phyloP scores from a whole-genome alignment of 169 alveolate genomes.

The Eimeria sp. region DNA sequence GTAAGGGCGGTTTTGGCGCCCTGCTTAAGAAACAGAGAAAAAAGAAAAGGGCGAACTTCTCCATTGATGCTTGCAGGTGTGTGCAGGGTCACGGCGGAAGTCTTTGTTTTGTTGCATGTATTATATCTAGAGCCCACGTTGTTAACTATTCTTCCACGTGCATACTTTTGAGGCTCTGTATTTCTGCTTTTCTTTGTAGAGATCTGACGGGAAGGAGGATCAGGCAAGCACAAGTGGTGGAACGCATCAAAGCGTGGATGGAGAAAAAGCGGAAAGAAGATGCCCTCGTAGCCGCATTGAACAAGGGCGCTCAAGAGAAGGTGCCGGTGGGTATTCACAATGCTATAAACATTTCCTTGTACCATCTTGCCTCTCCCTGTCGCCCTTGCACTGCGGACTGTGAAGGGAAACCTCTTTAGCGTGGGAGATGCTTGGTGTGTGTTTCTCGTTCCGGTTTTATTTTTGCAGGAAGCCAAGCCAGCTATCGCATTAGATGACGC shows the following conservation, averaged over 20 bases:
- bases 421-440: not conserved
- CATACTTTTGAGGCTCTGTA: not conserved
- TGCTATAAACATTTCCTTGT: not conserved
- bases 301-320: slow-evolving; percentile 16
- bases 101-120: not conserved
- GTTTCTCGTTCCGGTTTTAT: not conserved
- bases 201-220: slow-evolving; percentile 86
- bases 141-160: not conserved
- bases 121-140: not conserved
- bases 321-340: slow-evolving; percentile 41
- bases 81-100: not conserved
- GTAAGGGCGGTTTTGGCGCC: slow-evolving; percentile 87
- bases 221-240: slow-evolving; percentile 87
- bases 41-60: slow-evolving; percentile 56
- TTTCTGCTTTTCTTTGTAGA: slow-evolving; percentile 65
- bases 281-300: slow-evolving; percentile 54
- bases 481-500: slow-evolving; percentile 35
- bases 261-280: slow-evolving; percentile 86
- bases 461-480: slow-evolving; percentile 54
- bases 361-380: not conserved
- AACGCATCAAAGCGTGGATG: slow-evolving; percentile 88
- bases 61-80: slow-evolving; percentile 75
- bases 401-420: not conserved
- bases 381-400: not conserved
- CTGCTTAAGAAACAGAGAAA: slow-evolving; percentile 66